Conservation (phyloP, 805 yeast species). For the Ogataea methanolica region DNA sequence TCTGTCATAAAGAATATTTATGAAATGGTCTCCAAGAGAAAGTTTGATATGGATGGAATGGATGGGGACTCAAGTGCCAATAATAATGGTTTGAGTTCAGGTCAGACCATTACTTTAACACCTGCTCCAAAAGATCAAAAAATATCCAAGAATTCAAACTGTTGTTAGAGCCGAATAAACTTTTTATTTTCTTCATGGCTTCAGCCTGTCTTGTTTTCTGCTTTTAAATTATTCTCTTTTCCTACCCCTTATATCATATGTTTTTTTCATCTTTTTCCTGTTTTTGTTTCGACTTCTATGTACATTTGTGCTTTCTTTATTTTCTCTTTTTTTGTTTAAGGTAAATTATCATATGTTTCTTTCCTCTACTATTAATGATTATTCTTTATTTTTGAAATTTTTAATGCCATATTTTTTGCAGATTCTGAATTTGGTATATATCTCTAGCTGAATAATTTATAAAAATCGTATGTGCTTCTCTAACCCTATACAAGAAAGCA, state of each 20-base stretch:
- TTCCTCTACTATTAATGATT: not conserved
- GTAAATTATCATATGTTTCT: not conserved
- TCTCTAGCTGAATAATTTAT: too few relatives aligned
- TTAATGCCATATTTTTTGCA: constrained; percentile 18
- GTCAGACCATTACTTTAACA: constrained; percentile 88
- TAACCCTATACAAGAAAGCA: too few relatives aligned
- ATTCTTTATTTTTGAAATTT: constrained; percentile 26
- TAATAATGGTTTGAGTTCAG: constrained; percentile 56
- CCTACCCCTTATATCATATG: not conserved
- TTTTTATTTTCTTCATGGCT: not conserved
- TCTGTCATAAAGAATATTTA: constrained; percentile 89
- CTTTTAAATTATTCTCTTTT: not conserved
- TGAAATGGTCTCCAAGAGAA: constrained; percentile 91
- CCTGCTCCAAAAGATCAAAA: constrained; percentile 85
- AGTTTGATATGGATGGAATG: constrained; percentile 78
- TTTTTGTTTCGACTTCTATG: too few relatives aligned
- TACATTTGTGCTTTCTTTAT: too few relatives aligned
- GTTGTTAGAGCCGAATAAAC: constrained; percentile 47
- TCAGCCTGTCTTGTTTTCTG: not conserved
- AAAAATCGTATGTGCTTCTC: too few relatives aligned
- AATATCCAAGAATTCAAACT: constrained; percentile 50
- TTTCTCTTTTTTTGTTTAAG: too few relatives aligned
- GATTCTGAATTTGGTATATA: too few relatives aligned
- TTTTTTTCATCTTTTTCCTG: too few relatives aligned
- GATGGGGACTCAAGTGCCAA: constrained; percentile 26